Evolutionary conservation across 1,139 yeast species (phyloP).

Genomic region (Blastobotrys petasosporus): DNA sequence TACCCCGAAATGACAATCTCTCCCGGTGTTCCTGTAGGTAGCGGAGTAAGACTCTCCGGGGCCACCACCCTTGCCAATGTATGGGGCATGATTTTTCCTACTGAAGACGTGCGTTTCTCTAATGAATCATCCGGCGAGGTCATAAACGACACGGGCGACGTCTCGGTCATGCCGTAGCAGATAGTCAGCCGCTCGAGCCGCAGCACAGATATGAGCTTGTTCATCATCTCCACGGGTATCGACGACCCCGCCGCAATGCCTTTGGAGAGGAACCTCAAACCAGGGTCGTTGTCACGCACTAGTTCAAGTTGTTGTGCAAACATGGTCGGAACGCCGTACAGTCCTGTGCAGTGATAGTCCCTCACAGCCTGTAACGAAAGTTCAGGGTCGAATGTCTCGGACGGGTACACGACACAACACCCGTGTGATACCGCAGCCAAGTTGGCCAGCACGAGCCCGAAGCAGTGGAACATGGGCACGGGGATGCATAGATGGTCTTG

Average conservation of each 20-base stretch:
- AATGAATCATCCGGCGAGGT: slow-evolving; percentile 27
- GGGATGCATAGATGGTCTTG: slow-evolving; percentile 32
- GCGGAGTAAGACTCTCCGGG: slow-evolving; percentile 22
- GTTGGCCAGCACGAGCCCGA: slow-evolving; percentile 33
- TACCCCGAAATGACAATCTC: slow-evolving; percentile 32
- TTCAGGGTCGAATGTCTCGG: slow-evolving; percentile 29
- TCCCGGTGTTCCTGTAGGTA: slow-evolving; percentile 27
- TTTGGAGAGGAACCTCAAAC: slow-evolving; percentile 26
- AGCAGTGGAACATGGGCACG: slow-evolving; percentile 35
- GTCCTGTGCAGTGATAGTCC: slow-evolving; percentile 28
- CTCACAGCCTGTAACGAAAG: slow-evolving; percentile 26
- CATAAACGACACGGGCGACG: slow-evolving; percentile 34
- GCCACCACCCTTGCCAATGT: slow-evolving; percentile 29
- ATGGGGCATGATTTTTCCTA: slow-evolving; percentile 30
- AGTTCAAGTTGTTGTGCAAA: slow-evolving; percentile 31
- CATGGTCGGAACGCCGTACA: slow-evolving; percentile 35
- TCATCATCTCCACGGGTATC: slow-evolving; percentile 32
- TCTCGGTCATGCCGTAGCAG: slow-evolving; percentile 36
- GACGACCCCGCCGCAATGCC: slow-evolving; percentile 34
- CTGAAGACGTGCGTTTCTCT: slow-evolving; percentile 21
- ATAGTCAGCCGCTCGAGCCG: slow-evolving; percentile 28
- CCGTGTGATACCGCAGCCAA: slow-evolving; percentile 29
- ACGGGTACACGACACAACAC: slow-evolving; percentile 30
- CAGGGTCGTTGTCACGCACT: slow-evolving; percentile 23
- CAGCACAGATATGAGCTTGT: slow-evolving; percentile 20